Evolutionary conservation across 176 grass and related monocot species (phyloP).

Genomic region (Rhynchospora breviuscula): DNA sequence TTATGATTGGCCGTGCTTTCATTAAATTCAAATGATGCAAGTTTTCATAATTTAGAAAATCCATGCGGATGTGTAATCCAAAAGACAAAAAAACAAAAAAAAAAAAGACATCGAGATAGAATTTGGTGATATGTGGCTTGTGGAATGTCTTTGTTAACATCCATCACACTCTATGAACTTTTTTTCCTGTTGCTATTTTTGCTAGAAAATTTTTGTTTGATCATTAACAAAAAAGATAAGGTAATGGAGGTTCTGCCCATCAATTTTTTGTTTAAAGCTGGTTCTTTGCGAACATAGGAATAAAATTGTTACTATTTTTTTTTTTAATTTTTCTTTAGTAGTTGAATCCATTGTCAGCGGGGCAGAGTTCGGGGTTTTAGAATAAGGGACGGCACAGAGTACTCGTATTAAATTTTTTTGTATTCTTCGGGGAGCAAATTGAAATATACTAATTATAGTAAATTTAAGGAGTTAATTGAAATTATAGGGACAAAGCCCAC

Average conservation of each 20-base stretch:
- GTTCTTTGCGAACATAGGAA: neutral
- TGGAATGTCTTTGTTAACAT: neutral
- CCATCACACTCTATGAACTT: neutral
- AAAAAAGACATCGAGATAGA: neutral
- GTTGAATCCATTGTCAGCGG: neutral
- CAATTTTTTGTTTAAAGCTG: neutral
- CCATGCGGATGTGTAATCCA: neutral
- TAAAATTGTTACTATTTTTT: neutral
- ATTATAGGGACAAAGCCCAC: too few species aligned
- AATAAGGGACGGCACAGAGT: too few species aligned
- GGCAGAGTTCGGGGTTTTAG: too few species aligned
- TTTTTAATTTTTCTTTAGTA: neutral
- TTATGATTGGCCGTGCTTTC: neutral
- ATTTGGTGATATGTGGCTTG: neutral
- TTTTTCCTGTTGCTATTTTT: neutral
- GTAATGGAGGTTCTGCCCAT: neutral
- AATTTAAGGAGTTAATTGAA: too few species aligned
- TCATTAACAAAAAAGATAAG: neutral
- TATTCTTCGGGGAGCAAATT: too few species aligned
- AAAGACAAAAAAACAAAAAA: neutral
- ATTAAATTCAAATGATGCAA: neutral
- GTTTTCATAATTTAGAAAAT: slow-evolving; percentile 1
- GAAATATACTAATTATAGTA: too few species aligned
- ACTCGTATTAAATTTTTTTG: too few species aligned
- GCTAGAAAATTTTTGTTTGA: neutral